phyloP scores from a whole-genome alignment of 352 stramenopile species.

The Phytophthora ramorum region DNA sequence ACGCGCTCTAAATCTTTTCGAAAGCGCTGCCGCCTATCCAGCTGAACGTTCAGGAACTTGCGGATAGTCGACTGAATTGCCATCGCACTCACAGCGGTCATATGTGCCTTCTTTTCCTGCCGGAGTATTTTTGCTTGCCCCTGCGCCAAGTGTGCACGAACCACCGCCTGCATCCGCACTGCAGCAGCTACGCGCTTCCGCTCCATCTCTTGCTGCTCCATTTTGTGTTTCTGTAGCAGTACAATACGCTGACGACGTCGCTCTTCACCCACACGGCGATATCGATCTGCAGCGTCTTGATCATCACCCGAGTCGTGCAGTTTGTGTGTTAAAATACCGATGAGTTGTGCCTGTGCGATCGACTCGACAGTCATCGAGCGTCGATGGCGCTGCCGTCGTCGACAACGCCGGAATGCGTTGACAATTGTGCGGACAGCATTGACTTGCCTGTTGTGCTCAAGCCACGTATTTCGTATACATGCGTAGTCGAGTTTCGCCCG shows the following conservation, averaged over 20 bases:
- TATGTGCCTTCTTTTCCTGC: slow-evolving; percentile 60
- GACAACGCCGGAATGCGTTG: slow-evolving; percentile 55
- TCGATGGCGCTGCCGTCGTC: slow-evolving; percentile 48
- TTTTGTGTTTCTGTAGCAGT: slow-evolving; percentile 55
- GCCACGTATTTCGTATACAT: slow-evolving; percentile 23
- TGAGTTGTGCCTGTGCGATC: slow-evolving; percentile 57
- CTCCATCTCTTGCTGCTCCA: slow-evolving; percentile 61
- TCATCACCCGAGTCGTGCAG: slow-evolving; percentile 30
- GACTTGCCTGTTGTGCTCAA: slow-evolving; percentile 32
- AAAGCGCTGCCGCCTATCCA: slow-evolving; percentile 50
- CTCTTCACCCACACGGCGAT: slow-evolving; percentile 60
- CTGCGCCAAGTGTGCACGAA: slow-evolving; percentile 53
- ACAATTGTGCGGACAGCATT: slow-evolving; percentile 44
- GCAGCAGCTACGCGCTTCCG: slow-evolving; percentile 45
- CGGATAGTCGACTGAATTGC: slow-evolving; percentile 79
- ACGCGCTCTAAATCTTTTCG: slow-evolving; percentile 63
- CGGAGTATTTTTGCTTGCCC: slow-evolving; percentile 32
- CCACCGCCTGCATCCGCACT: slow-evolving; percentile 56
- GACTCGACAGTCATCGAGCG: slow-evolving; percentile 66
- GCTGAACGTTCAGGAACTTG: slow-evolving; percentile 54
- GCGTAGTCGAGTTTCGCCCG: slow-evolving; percentile 48
- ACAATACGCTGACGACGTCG: slow-evolving; percentile 60
- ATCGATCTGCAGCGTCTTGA: slow-evolving; percentile 42
- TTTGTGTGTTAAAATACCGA: slow-evolving; percentile 52
- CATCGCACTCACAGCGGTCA: slow-evolving; percentile 63